Base-by-base conservation (phyloP, 331 rosid species). In the Prunus yedoensis region DNA sequence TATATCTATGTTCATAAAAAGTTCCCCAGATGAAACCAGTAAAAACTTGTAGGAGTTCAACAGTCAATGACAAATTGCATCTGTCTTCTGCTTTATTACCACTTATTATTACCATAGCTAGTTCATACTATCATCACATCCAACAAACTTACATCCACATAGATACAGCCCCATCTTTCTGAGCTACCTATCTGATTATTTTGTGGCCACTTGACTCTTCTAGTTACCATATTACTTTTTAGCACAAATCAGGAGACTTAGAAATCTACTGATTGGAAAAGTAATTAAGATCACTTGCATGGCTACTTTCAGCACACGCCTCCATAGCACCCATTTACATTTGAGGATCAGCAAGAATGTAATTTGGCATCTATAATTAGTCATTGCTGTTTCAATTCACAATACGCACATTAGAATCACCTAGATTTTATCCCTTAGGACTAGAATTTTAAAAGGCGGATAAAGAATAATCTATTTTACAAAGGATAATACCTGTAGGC, bases 401-500 rank as follows among this genome's bases (percentile, higher is more conserved):
- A 7, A 57, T 10, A 61, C 28, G 43, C 45, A 61, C 10, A 28
- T 61, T 28, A 50, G 5, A 15, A 50, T 50, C 12, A 15, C 54
- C 54, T 50, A 50, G 54, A 12, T 14, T 50, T 50, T 12, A 13
- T 50, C 54, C 54, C 16, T 32, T 14, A 11, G n/a, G 18, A 50
- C 54, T 50, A 50, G 4, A 50, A 12, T 15, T 11, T 14, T 12
- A 50, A 38, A 71, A 21, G 52, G 9, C 16, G 32, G 21, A 35
- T 70, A 38, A 17, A 15, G 10, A 12, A 62, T 66, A 47, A 25
- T 30, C 27, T 61, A 25, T 17, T 8, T 54, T n/a, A 58, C 4
- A 68, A 38, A 1, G 56, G 15, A 23, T 21, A 20, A 67, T 89
- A 91, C 97, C 98, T 92, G 96, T 74, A 87, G 71, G 57, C 86